Evolutionary conservation across 805 yeast species (phyloP).

Genomic region (Yarrowia yakushimensis): DNA sequence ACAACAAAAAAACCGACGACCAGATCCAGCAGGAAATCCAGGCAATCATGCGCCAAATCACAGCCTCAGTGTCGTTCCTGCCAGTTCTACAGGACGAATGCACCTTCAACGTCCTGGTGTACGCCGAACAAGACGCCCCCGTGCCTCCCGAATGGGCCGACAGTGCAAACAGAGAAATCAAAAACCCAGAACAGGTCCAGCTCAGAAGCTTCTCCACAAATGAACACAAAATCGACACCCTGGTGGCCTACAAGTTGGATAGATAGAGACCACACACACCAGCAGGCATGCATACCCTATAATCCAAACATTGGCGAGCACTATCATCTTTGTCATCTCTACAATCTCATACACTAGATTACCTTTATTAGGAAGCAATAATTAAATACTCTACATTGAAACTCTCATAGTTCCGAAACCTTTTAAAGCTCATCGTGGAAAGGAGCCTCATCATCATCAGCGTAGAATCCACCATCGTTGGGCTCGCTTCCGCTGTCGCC

Average conservation of each 20-base stretch:
- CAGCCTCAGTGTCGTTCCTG: constrained; percentile 79
- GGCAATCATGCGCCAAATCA: constrained; percentile 79
- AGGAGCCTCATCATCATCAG: constrained; percentile 57
- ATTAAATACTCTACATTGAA: constrained; percentile 24
- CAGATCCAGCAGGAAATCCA: constrained; percentile 74
- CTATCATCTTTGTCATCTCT: too few species aligned
- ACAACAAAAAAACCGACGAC: constrained; percentile 34
- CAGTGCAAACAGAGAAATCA: constrained; percentile 56
- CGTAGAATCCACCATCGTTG: constrained; percentile 48
- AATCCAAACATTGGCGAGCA: too few species aligned
- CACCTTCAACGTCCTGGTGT: constrained; percentile 81
- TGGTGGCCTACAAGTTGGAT: constrained; percentile 55
- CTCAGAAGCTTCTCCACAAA: constrained; percentile 66
- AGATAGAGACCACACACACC: neutral
- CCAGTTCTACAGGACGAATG: constrained; percentile 66
- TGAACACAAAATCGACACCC: constrained; percentile 66
- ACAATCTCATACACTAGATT: neutral
- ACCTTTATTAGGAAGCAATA: constrained; percentile 23
- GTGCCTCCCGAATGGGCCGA: constrained; percentile 86
- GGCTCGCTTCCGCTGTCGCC: constrained; percentile 42
- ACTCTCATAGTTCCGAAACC: constrained; percentile 16
- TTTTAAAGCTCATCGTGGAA: constrained; percentile 59
- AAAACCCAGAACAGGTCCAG: constrained; percentile 62
- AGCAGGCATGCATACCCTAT: neutral
- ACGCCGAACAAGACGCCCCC: constrained; percentile 58